A percentile compares a stretch with the other conserved stretches of the same genome.
phyloP scores from a whole-genome alignment of 2,329 filamentous ascomycete genomes.

The Cylindrodendrum hubeiense region DNA sequence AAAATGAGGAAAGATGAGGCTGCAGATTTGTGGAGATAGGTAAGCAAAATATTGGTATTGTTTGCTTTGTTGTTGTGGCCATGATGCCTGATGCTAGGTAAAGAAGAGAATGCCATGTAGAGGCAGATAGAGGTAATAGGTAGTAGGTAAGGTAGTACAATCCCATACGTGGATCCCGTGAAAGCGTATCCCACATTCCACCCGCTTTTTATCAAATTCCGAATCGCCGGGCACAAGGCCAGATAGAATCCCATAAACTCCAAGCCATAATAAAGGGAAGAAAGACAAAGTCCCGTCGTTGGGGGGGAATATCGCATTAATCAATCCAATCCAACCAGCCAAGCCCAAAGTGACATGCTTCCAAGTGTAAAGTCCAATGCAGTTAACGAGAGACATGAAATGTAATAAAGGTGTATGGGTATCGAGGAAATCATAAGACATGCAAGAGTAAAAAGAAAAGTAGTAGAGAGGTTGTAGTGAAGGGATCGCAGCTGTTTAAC shows the following conservation, averaged over 20 bases:
- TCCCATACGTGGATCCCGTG: constrained; percentile 17
- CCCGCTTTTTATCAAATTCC: constrained; percentile 15
- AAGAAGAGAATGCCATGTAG: not conserved
- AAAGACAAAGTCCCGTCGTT: constrained; percentile 11
- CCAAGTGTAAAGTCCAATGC: constrained; percentile 25
- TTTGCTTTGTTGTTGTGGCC: not conserved
- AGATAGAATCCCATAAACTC: constrained; percentile 14
- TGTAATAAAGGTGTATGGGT: constrained; percentile 34
- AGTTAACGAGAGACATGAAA: constrained; percentile 28
- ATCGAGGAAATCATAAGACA: constrained; percentile 41
- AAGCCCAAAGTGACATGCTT: constrained; percentile 19
- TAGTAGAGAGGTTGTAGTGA: constrained; percentile 1
- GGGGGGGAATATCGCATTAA: constrained; percentile 12
- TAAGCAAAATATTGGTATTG: not conserved
- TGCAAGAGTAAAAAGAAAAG: constrained; percentile 13
- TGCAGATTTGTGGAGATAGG: constrained; percentile 2
- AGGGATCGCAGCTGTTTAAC: constrained; percentile 25
- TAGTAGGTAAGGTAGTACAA: constrained; percentile 12
- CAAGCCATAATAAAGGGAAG: constrained; percentile 4
- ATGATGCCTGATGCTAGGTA: constrained; percentile 20
- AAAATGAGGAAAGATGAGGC: constrained; percentile 4
- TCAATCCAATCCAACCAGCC: constrained; percentile 4
- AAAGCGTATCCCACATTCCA: constrained; percentile 11
- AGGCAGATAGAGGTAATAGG: not conserved
- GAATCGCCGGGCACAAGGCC: constrained; percentile 3